phyloP scores from a whole-genome alignment of 2,329 filamentous ascomycete species.

The Claviceps maximensis region DNA sequence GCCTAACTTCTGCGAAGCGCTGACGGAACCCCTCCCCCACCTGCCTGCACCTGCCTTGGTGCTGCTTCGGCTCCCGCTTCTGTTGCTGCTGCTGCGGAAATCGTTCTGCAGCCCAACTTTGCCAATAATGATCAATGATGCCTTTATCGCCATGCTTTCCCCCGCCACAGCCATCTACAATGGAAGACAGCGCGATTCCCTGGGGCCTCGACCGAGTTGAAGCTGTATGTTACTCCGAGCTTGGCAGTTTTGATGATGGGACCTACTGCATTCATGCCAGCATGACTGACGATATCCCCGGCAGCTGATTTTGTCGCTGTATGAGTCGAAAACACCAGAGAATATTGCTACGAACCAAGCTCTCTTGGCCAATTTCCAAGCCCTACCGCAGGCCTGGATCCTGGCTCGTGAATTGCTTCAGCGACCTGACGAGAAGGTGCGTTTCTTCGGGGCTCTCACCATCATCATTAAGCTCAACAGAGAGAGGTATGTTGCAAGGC shows the following conservation, averaged over 20 bases:
- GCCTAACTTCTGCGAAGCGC: neutral
- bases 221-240: constrained; percentile 9
- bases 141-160: constrained; percentile 3
- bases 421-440: constrained; percentile 58
- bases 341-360: constrained; percentile 47
- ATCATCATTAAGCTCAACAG: constrained; percentile 90
- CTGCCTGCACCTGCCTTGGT: neutral
- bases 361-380: constrained; percentile 65
- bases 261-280: neutral
- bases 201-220: constrained; percentile 13
- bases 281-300: constrained; percentile 7
- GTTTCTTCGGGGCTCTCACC: constrained; percentile 86
- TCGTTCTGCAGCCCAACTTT: neutral
- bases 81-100: neutral
- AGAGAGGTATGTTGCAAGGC: constrained; percentile 46
- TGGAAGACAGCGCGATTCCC: constrained; percentile 10
- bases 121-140: neutral
- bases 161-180: neutral
- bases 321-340: constrained; percentile 36
- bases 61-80: no score
- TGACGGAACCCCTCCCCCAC: neutral
- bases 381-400: constrained; percentile 70
- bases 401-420: constrained; percentile 64
- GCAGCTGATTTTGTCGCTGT: constrained; percentile 38
- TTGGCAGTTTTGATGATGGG: neutral